A percentile compares a stretch with the other conserved stretches of the same genome.
Evolutionary conservation across 2,329 filamentous ascomycete species (phyloP).

Genomic region (Stachybotrys chlorohalonatus): DNA sequence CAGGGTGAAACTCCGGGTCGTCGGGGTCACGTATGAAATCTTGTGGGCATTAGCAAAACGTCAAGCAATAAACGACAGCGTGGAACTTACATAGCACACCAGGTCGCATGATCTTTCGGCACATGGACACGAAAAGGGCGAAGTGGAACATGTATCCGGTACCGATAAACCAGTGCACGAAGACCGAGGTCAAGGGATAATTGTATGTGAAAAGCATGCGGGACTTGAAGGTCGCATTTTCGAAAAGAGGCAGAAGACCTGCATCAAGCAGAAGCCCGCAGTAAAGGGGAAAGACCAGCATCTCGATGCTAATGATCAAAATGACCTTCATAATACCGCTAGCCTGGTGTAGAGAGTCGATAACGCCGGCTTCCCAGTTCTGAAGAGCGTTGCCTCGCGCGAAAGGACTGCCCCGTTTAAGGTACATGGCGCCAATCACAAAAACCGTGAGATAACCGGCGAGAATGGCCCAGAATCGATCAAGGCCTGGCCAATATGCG

Average conservation of each 20-base stretch:
- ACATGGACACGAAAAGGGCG: slow-evolving; percentile 97
- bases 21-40: slow-evolving; percentile 97
- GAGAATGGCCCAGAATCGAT: slow-evolving; percentile 63
- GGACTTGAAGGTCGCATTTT: slow-evolving; percentile 66
- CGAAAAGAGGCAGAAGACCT: slow-evolving; percentile 83
- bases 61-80: not conserved
- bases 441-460: slow-evolving; percentile 75
- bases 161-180: slow-evolving; percentile 97
- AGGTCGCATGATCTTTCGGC: slow-evolving; percentile 90
- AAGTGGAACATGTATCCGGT: slow-evolving; percentile 99
- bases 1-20: slow-evolving; percentile 95
- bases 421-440: slow-evolving; percentile 66
- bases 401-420: slow-evolving; percentile 64
- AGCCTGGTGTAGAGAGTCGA: slow-evolving; percentile 82
- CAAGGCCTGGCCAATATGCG: slow-evolving; percentile 57
- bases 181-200: slow-evolving; percentile 82
- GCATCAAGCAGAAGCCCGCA: slow-evolving; percentile 86
- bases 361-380: slow-evolving; percentile 65
- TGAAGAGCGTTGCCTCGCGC: slow-evolving; percentile 46
- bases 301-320: slow-evolving; percentile 96
- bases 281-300: slow-evolving; percentile 94
- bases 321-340: slow-evolving; percentile 98
- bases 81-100: slow-evolving; percentile 76
- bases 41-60: slow-evolving; percentile 20
- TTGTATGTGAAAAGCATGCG: slow-evolving; percentile 68